These are phyloP conservation scores for Melanomma pulvis-pyrius DNA, from an alignment of 495 filamentous ascomycete species.

Conservation along the genomic window DNA sequence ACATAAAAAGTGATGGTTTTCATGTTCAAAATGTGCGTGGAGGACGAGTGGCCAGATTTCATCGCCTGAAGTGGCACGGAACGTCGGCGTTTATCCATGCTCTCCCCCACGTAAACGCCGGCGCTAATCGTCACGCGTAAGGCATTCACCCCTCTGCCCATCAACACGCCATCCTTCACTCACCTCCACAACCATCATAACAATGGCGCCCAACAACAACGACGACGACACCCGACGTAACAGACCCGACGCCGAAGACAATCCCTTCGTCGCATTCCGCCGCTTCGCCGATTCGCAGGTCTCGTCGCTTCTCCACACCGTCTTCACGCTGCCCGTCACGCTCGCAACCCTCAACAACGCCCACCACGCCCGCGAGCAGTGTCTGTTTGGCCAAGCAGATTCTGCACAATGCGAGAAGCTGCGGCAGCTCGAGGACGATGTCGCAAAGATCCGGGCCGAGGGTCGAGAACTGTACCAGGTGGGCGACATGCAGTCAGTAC, in stretches of 20 bases:
- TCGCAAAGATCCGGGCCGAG: neutral
- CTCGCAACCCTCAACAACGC: constrained; percentile 11
- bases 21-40: neutral
- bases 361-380: constrained; percentile 15
- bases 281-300: constrained; percentile 63
- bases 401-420: constrained; percentile 11
- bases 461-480: neutral
- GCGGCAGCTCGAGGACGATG: neutral
- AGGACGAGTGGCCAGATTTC: neutral
- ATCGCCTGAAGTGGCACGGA: neutral
- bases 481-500: constrained; percentile 5
- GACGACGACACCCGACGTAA: constrained; percentile 34
- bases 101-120: neutral
- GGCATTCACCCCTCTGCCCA: neutral
- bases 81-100: neutral
- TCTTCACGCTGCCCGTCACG: constrained; percentile 51
- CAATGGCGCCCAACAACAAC: constrained; percentile 22
- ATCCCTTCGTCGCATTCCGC: constrained; percentile 64
- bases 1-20: too few species aligned
- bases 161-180: neutral
- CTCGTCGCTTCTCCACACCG: constrained; percentile 56
- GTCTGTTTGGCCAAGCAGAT: constrained; percentile 17
- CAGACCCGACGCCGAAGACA: constrained; percentile 37
- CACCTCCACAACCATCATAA: neutral
- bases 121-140: neutral